Evolutionary conservation across 208 protist species (phyloP).

Genomic region (Trypanosoma brucei): DNA sequence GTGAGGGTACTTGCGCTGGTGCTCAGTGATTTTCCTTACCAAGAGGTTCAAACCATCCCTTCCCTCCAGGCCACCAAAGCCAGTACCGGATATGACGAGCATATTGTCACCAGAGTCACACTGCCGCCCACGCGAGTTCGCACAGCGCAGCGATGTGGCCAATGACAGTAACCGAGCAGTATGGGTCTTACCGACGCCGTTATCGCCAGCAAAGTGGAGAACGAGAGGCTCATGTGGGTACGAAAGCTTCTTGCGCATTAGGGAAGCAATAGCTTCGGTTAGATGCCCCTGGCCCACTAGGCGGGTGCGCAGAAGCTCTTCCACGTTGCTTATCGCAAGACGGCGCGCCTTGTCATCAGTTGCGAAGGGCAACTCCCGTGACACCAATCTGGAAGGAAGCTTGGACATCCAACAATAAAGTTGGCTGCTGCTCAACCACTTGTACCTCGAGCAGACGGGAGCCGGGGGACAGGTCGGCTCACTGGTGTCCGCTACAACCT

Average conservation of each 20-base stretch:
- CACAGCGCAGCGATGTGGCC: constrained; percentile 41
- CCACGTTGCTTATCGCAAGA: constrained; percentile 31
- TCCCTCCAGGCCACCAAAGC: constrained; percentile 41
- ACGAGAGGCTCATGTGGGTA: constrained; percentile 59
- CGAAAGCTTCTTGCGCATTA: constrained; percentile 56
- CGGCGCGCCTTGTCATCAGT: constrained; percentile 32
- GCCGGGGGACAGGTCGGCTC: constrained; percentile 31
- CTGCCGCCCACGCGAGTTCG: constrained; percentile 13
- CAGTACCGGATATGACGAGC: constrained; percentile 57
- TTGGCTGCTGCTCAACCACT: constrained; percentile 17
- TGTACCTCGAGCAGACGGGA: constrained; percentile 33
- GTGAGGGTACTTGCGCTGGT: constrained; percentile 55
- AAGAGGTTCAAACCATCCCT: constrained; percentile 24
- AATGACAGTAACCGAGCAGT: constrained; percentile 60
- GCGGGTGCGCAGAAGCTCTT: constrained; percentile 40
- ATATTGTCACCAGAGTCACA: constrained; percentile 67
- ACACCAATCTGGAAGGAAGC: constrained; percentile 8
- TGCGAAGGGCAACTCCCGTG: constrained; percentile 51
- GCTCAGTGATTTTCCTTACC: constrained; percentile 34
- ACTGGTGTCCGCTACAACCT: not conserved
- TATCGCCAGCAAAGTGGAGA: constrained; percentile 78
- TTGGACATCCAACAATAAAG: constrained; percentile 33
- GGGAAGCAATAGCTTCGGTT: constrained; percentile 29
- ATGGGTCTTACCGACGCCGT: constrained; percentile 77
- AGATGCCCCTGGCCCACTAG: constrained; percentile 62